These are phyloP conservation scores for Bipolaris bicolor DNA, from an alignment of 2,329 filamentous ascomycete species.

Conservation along the genomic window DNA sequence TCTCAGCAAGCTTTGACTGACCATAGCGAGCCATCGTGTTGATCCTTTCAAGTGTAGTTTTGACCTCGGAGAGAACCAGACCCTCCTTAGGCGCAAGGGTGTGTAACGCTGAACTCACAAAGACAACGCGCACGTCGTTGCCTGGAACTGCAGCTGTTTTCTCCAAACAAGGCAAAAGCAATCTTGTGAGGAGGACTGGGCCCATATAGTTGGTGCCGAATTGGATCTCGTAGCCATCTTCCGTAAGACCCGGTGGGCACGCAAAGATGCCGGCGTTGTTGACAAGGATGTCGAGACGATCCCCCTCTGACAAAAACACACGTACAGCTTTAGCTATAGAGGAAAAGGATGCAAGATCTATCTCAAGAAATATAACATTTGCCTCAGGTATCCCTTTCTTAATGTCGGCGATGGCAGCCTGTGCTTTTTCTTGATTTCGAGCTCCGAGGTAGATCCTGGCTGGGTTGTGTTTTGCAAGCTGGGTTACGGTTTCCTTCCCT, in stretches of 20 bases:
- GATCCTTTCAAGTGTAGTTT: neutral
- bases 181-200: conserved; percentile 55
- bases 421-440: conserved; percentile 51
- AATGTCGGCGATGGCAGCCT: conserved; percentile 49
- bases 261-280: conserved; percentile 56
- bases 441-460: conserved; percentile 55
- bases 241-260: conserved; percentile 45
- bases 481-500: conserved; percentile 53
- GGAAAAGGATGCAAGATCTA: conserved; percentile 5
- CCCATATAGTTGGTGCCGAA: conserved; percentile 60
- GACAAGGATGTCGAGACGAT: conserved; percentile 54
- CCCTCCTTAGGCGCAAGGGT: conserved; percentile 26
- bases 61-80: conserved; percentile 38
- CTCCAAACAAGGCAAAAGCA: conserved; percentile 52
- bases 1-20: conserved; percentile 58
- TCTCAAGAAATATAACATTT: conserved; percentile 1
- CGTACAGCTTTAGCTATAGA: neutral
- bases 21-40: conserved; percentile 52
- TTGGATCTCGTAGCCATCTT: conserved; percentile 58
- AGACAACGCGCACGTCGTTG: conserved; percentile 55
- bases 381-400: conserved; percentile 51
- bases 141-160: conserved; percentile 48
- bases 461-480: conserved; percentile 53
- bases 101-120: conserved; percentile 42
- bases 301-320: conserved; percentile 19